phyloP scores from a whole-genome alignment of 2,329 filamentous ascomycete species.

The Phoma sp. region DNA sequence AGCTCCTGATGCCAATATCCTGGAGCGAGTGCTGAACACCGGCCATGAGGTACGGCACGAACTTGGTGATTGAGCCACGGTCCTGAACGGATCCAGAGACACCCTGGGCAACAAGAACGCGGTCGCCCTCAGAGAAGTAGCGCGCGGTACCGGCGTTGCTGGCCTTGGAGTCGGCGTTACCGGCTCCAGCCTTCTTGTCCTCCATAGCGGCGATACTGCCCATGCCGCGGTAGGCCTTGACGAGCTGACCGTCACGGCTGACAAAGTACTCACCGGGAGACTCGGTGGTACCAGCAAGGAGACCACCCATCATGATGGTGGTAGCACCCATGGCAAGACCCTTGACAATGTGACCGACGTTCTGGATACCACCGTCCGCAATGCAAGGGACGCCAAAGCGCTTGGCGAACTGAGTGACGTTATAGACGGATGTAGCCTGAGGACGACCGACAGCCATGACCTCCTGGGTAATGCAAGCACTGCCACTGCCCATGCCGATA shows the following conservation, averaged over 20 bases:
- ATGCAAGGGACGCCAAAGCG: conserved; percentile 97
- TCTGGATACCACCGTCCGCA: conserved; percentile 96
- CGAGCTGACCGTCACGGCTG: conserved; percentile 93
- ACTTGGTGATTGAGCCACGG: conserved; percentile 87
- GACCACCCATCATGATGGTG: conserved; percentile 99
- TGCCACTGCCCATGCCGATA: conserved; percentile 98
- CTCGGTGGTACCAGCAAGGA: conserved; percentile 95
- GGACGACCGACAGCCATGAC: conserved; percentile 99
- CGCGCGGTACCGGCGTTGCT: conserved; percentile 93
- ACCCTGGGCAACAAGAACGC: conserved; percentile 93
- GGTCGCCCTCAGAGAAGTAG: conserved; percentile 97
- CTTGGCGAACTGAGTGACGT: conserved; percentile 85
- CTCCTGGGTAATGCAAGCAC: conserved; percentile 98
- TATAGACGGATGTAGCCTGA: conserved; percentile 91
- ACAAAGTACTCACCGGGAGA: conserved; percentile 97
- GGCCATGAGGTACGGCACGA: conserved; percentile 92
- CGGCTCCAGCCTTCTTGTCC: conserved; percentile 90
- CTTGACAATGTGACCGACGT: conserved; percentile 99
- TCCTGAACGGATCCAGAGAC: conserved; percentile 86
- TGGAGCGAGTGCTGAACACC: conserved; percentile 98
- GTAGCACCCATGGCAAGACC: conserved; percentile 91
- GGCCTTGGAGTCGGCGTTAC: conserved; percentile 71
- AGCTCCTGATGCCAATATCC: conserved; percentile 86
- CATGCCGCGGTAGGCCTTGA: conserved; percentile 99
- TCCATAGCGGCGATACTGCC: conserved; percentile 99